Conservation (phyloP, 2,329 filamentous ascomycete genomes). For the Penicillium sp. region DNA sequence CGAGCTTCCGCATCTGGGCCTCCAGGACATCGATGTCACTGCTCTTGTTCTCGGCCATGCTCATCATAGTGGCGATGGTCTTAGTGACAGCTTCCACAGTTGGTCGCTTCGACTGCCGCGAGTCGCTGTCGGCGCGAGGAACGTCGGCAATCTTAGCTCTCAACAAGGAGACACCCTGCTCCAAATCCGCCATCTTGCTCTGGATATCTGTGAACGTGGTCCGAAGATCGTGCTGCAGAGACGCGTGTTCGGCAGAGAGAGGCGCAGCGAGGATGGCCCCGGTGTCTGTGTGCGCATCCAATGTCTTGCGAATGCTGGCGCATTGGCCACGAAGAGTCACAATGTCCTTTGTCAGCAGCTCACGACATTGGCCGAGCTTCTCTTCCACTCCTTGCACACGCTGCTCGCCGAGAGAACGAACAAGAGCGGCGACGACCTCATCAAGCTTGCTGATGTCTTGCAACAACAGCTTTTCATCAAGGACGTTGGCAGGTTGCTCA, state of each 20-base stretch:
- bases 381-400: constrained; percentile 67
- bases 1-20: constrained; percentile 75
- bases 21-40: constrained; percentile 90
- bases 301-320: constrained; percentile 74
- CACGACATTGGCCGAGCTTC: constrained; percentile 68
- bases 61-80: constrained; percentile 90
- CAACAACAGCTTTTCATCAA: constrained; percentile 73
- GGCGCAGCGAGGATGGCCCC: constrained; percentile 69
- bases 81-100: constrained; percentile 90
- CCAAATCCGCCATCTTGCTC: constrained; percentile 72
- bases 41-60: constrained; percentile 86
- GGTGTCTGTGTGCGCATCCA: constrained; percentile 69
- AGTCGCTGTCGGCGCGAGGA: constrained; percentile 51
- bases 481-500: constrained; percentile 64
- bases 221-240: constrained; percentile 81
- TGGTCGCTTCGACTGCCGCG: constrained; percentile 55
- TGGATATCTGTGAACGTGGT: constrained; percentile 73
- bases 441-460: constrained; percentile 72
- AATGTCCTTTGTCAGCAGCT: constrained; percentile 67
- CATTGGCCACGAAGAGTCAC: constrained; percentile 72
- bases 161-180: constrained; percentile 77
- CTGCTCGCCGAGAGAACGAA: constrained; percentile 64
- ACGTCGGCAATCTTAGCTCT: constrained; percentile 72
- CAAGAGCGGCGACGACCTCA: constrained; percentile 65
- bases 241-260: constrained; percentile 78